Evolutionary conservation across 352 stramenopile species (phyloP).

Genomic region (Pythium angustatum): DNA sequence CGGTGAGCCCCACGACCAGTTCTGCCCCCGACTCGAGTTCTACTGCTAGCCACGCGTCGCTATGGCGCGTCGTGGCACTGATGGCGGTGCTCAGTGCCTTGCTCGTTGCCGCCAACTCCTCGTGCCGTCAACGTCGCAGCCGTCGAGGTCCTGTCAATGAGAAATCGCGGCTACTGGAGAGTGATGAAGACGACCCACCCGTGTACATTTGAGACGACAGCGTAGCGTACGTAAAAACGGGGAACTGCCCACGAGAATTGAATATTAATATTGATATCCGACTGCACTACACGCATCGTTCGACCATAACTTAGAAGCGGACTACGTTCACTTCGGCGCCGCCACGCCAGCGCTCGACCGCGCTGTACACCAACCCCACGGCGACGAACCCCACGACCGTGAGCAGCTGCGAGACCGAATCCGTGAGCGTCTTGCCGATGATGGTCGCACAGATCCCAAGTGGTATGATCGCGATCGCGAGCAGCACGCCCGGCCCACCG

Average conservation of each 20-base stretch:
- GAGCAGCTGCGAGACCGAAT: background rate
- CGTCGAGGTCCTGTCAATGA: too few species aligned
- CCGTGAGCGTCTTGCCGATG: constrained; percentile 3
- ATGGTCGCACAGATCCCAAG: constrained; percentile 11
- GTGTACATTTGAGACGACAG: background rate
- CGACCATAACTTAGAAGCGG: constrained; percentile 4
- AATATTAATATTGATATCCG: too few species aligned
- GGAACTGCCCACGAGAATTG: too few species aligned
- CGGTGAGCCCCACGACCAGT: too few species aligned
- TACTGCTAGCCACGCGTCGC: too few species aligned
- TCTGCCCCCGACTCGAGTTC: too few species aligned
- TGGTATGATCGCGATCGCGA: constrained; percentile 18
- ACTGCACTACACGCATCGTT: too few species aligned
- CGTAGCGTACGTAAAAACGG: too few species aligned
- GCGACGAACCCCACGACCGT: constrained; percentile 9
- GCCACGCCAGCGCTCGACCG: constrained; percentile 5
- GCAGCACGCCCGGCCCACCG: constrained; percentile 25
- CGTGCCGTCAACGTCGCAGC: too few species aligned
- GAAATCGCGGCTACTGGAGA: background rate
- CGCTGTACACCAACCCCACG: constrained; percentile 8
- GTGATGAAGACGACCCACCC: background rate
- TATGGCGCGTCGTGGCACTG: background rate
- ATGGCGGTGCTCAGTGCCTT: background rate
- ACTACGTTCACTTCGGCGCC: background rate
- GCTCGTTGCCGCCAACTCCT: background rate